Base-by-base conservation (phyloP, 768 basidiomycete species). In the Mycena sanguinolenta region DNA sequence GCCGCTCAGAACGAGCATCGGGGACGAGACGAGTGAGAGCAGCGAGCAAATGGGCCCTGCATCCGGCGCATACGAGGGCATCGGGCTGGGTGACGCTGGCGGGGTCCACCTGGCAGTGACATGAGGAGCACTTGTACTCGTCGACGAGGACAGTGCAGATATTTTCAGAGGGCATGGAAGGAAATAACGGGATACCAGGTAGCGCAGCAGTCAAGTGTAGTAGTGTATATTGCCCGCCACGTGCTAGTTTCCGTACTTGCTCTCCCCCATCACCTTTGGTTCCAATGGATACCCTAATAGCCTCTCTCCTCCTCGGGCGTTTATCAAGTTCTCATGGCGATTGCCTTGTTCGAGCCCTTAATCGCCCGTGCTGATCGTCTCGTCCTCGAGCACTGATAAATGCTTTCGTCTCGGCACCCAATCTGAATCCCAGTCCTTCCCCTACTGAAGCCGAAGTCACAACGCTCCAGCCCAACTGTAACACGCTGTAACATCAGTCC, bases 81-180 rank as follows among this genome's bases (percentile, higher is more conserved):
- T 81, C 83, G 38, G 76, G 75, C 36, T 76, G 78, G 17, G 75
- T 72, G 49, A 78, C 67, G 58, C 76, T 76, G 63, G 76, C 74
- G 21, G 77, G 74, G 74, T 86, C 85, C 44, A 81, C 76, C 60
- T 86, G 80, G 50, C 79, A 80, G 50, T 84, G 83, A 71, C 87
- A 88, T 21, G 79, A 77, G 13, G 83, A 75, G 73, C 87, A 88
- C 78, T 87, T 86, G 58, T 76, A 75, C 76, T 86, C 76, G 52
- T 76, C 78, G 69, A 74, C 58, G 64, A 75, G 64, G 59, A 76
- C 63, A 27, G 78, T 63, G 67, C 78, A 63, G 72, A 78, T 81
- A 76, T 86, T 86, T 79, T 85, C 85, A 76, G 88, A 82, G 75
- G 90, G 89, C 89, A 90, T 89, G 69, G 67, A 28, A 68, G 58